phyloP scores from a whole-genome alignment of 331 rosid genomes.

The Pyracantha coccinea region DNA sequence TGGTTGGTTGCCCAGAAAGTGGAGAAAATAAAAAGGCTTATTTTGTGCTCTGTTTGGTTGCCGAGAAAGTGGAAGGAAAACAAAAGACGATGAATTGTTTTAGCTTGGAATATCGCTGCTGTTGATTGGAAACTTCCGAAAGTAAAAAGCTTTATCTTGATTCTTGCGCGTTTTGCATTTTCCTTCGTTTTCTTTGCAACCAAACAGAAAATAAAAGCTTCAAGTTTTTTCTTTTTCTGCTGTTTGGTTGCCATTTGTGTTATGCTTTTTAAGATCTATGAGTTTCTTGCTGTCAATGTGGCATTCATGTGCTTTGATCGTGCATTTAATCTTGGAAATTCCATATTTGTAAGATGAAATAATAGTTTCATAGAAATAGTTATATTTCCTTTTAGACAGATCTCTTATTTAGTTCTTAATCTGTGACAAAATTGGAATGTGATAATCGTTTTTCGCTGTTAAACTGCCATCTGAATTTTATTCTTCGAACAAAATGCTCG shows the following conservation, averaged over 20 bases:
- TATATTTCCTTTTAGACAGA: neutral
- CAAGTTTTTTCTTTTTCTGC: neutral
- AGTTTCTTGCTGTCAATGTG: neutral
- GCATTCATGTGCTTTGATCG: neutral
- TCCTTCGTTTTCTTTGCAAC: constrained; percentile 6
- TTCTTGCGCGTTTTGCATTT: neutral
- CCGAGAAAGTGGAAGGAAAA: neutral
- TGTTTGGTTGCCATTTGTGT: too few species aligned
- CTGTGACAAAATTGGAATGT: neutral
- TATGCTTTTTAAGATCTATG: constrained; percentile 15
- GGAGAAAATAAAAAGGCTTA: too few species aligned
- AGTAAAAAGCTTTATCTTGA: constrained; percentile 3
- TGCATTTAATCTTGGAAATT: neutral
- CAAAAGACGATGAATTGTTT: neutral
- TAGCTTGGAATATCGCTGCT: neutral
- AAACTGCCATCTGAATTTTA: neutral
- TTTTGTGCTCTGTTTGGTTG: neutral
- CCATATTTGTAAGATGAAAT: neutral
- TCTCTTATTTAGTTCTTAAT: neutral
- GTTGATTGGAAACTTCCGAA: neutral
- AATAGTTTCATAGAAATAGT: neutral
- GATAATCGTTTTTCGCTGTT: neutral
- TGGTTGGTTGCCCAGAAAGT: too few species aligned
- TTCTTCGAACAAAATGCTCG: neutral
- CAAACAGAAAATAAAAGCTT: constrained; percentile 12